Evolutionary conservation across 306 rosid genomes (phyloP), one percentile per base, ranked within the genome.

Genomic region (Ochetophila trinervis): DNA sequence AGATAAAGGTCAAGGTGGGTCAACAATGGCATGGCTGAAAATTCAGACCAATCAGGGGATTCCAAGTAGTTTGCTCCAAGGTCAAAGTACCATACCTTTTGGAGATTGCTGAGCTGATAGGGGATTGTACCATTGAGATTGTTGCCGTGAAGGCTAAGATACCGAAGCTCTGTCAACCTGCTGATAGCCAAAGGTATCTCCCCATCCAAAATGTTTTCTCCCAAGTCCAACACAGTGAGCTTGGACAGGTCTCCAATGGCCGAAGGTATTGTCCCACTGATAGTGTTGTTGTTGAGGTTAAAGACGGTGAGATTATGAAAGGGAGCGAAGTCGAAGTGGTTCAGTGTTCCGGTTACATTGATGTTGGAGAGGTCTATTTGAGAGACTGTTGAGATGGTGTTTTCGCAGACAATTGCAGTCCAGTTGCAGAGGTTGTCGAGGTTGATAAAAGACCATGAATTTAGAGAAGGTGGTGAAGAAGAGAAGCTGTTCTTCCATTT

Each of bases 211-310:
- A 14, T 5, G 76, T 87, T 90, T 72, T 21, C 19, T 56, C 80
- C 79, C 72, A 90, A 64, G 76, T 87, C 88, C 76, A 87, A 72
- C 47, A 71, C 64, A 63, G 36, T 72, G 70, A 90, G 94, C 75
- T 59, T 85, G 42, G 87, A 60, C 77, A 85, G 90, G 13, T 60
- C 74, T 0, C 88, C 77, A 60, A 90, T 82, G 66, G 84, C 24
- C 24, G 89, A 48, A 44, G 97, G 90, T 56, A 90, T 80, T n/a
- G 79, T 15, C 65, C 90, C 95, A 14, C 23, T n/a, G 68, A 85
- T 70, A 6, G 7, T 67, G 75, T 87, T 87, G 59, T 6, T 27
- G 53, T 75, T 82, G 69, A 90, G 88, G 70, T 79, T 82, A 67
- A 87, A 69, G 42, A 6, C 49, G 11, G 88, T 78, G 80, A 90